Evolutionary conservation across 2,329 filamentous ascomycete species (phyloP), one percentile per base, ranked within the genome.

Genomic region (Mycosphaerella arachidis): DNA sequence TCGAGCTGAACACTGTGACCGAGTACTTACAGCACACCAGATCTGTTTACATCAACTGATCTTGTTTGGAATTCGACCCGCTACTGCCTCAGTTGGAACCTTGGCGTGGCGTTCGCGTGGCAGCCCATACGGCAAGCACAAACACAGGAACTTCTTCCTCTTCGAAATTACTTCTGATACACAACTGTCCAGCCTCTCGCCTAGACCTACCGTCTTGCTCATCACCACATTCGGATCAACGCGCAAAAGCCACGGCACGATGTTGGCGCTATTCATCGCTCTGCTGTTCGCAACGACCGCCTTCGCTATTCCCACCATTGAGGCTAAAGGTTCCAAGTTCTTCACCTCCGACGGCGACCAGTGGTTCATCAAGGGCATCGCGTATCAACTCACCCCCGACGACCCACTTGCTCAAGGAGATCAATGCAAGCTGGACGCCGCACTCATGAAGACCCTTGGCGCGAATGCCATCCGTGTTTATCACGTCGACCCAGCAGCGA

Each of bases 381-480:
- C 73, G n/a, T 75, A 75, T 66, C 72, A 75, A 74, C 73, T 86
- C 45, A 77, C 79, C n/a, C 78, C 82, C 43, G 81, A 87, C 54
- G 92, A 96, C 71, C 92, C 91, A 53, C 83, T 96, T 63, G 77
- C 90, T 67, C 84, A 94, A 72, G 82, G 83, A 45, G 84, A 84
- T 52, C 92, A 96, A 78, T 95, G 91, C 78, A 75, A 82, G 68
- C 84, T 86, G 66, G 92, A 96, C 77, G 87, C 87, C 46, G 73
- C 78, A 16, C 81, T 92, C 70, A 95, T 96, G 89, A 83, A 90
- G 73, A 84, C 86, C 18, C 79, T 96, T 56, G 91, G 90, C 63
- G 85, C 89, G 72, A 96, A 96, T 73, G 82, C 88, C 31, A 91
- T 96, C 70, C 90, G 92, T 59, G 89, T 94, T 60, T 96, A 96